Conservation (phyloP, 768 basidiomycete species). For the Boletus bicolor region DNA sequence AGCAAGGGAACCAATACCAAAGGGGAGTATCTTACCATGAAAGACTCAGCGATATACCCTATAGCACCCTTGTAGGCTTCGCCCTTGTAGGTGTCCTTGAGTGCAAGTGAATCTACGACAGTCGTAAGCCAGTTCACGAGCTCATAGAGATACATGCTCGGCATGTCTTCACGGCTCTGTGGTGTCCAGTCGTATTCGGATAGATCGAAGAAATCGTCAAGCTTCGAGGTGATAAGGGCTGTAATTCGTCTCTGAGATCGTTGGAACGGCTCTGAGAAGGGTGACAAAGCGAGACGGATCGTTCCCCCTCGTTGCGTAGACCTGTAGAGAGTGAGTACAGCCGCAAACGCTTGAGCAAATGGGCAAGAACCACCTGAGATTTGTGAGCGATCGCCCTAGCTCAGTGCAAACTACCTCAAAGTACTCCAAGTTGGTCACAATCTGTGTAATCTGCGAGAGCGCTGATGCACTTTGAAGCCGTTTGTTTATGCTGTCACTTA, state of each 20-base stretch:
- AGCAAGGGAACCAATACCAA: not conserved
- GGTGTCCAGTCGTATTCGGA: slow-evolving; percentile 96
- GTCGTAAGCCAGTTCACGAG: slow-evolving; percentile 96
- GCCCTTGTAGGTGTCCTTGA: slow-evolving; percentile 84
- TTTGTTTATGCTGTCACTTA: slow-evolving; percentile 72
- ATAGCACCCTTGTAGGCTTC: slow-evolving; percentile 87
- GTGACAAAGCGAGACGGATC: slow-evolving; percentile 61
- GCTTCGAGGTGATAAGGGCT: slow-evolving; percentile 81
- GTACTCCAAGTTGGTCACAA: slow-evolving; percentile 89
- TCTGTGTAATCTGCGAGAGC: slow-evolving; percentile 88
- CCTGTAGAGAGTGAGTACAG: slow-evolving; percentile 38
- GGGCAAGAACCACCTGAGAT: slow-evolving; percentile 57
- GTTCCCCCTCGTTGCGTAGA: slow-evolving; percentile 81
- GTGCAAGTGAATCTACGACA: slow-evolving; percentile 84
- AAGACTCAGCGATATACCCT: slow-evolving; percentile 79
- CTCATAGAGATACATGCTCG: slow-evolving; percentile 94
- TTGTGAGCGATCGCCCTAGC: slow-evolving; percentile 79
- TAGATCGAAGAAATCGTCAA: slow-evolving; percentile 93
- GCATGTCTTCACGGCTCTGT: slow-evolving; percentile 60
- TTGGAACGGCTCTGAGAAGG: slow-evolving; percentile 68
- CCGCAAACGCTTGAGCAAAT: not conserved
- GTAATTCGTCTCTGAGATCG: slow-evolving; percentile 75
- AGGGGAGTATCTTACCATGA: slow-evolving; percentile 63
- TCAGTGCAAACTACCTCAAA: slow-evolving; percentile 84
- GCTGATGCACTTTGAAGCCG: slow-evolving; percentile 74